Evolutionary conservation across 305 asterid genomes (phyloP).

Genomic region (Fraxinus platypoda): DNA sequence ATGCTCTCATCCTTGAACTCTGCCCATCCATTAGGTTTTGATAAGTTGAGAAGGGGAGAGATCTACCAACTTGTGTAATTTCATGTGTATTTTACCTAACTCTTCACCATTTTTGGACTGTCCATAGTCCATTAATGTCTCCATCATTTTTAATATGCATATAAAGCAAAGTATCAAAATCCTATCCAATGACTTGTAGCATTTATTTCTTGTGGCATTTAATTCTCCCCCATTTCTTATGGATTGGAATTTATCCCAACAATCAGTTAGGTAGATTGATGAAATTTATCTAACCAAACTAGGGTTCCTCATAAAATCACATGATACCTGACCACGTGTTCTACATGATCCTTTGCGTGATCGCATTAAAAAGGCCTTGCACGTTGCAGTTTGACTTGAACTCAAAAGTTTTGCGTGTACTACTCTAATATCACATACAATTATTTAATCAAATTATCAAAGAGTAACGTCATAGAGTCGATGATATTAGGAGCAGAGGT

Average conservation of each 20-base stretch:
- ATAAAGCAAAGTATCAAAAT: constrained; percentile 7
- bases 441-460: not conserved
- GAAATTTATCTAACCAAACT: not conserved
- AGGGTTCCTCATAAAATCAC: not conserved
- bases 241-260: not conserved
- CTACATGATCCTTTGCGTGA: not conserved
- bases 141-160: constrained; percentile 22
- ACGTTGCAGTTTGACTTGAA: not conserved
- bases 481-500: too few relatives aligned
- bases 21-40: not conserved
- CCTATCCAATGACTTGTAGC: constrained; percentile 5
- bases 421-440: not conserved
- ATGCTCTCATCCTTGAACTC: not conserved
- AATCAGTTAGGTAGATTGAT: not conserved
- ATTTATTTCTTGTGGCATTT: constrained; percentile 7
- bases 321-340: not conserved
- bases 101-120: constrained; percentile 20
- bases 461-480: not conserved
- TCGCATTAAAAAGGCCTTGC: not conserved
- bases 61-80: constrained; percentile 21
- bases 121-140: constrained; percentile 26
- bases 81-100: constrained; percentile 30
- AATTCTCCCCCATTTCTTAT: not conserved
- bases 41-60: constrained; percentile 14
- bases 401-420: not conserved